phyloP scores from a whole-genome alignment of 768 basidiomycete genomes.

The Coprinopsis sp. region DNA sequence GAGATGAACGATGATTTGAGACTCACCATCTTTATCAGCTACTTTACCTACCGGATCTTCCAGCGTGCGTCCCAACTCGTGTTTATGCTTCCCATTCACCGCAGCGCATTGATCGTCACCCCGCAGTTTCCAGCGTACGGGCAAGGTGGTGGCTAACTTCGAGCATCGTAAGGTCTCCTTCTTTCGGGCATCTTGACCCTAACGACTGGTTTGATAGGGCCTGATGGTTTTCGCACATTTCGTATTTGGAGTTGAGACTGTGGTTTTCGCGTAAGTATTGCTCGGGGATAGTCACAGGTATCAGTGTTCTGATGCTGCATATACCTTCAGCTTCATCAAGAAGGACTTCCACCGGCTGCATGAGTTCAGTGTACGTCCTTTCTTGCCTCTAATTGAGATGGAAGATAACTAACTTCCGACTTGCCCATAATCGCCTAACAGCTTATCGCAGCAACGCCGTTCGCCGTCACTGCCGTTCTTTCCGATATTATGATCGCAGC shows the following conservation, averaged over 20 bases:
- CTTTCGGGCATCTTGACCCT: not conserved
- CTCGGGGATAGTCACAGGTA: not conserved
- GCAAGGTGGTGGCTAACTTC: slow-evolving; percentile 28
- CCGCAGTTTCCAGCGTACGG: slow-evolving; percentile 27
- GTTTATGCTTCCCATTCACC: not conserved
- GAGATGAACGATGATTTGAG: no score
- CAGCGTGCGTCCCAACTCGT: slow-evolving; percentile 18
- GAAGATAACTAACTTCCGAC: not conserved
- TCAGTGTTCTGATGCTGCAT: not conserved
- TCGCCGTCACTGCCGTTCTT: slow-evolving; percentile 40
- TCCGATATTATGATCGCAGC: slow-evolving; percentile 42
- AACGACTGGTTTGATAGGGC: slow-evolving; percentile 14
- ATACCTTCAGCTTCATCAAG: slow-evolving; percentile 30
- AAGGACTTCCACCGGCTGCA: slow-evolving; percentile 27
- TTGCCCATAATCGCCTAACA: slow-evolving; percentile 9
- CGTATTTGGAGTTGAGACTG: slow-evolving; percentile 36
- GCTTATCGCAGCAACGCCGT: slow-evolving; percentile 39
- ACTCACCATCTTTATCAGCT: slow-evolving; percentile 19
- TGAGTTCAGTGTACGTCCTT: slow-evolving; percentile 28
- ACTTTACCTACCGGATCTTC: slow-evolving; percentile 29
- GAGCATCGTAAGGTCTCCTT: slow-evolving; percentile 22
- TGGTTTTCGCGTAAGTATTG: slow-evolving; percentile 23
- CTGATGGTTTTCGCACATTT: slow-evolving; percentile 25
- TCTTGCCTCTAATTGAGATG: not conserved
- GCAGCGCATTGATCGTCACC: not conserved